Evolutionary conservation across 306 rosid species (phyloP), one percentile per base, ranked within the genome.

Genomic region (Cucumis sativus): DNA sequence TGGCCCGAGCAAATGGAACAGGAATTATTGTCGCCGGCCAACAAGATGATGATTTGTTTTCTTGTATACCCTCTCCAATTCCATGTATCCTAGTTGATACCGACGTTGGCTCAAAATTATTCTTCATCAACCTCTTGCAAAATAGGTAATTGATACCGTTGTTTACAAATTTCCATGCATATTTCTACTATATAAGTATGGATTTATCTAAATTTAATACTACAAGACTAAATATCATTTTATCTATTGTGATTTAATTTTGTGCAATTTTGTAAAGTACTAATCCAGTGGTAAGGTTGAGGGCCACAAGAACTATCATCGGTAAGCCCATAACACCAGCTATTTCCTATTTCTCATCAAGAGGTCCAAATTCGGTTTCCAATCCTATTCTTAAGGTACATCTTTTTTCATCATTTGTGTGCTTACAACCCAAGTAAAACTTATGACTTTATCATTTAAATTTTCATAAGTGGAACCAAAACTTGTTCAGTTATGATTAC

Each of bases 311-410:
- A 55, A 79, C 84, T 39, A 73, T 76, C 5, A 76, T 33, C 28
- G 86, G 92, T 5, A 85, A 75, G 79, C 92, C 87, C 20, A 79
- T 83, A 43, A 70, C 86, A 23, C 60, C 86, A 52, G 49, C 74
- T 4, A 79, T 88, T 10, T 86, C 92, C 28, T 8, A 25, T 35
- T 88, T 88, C 77, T 86, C 90, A 33, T 81, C 88, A 3, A 77
- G 90, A 80, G 92, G 88, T 23, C 90, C 92, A n/a, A 86, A 80
- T 74, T 82, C 90, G 47, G 76, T 82, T 12, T 72, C 88, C 37
- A 85, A 87, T 1, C 84, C 82, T 18, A 86, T 83, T 68, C 76
- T 85, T 17, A 85, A 77, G 88, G 82, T 49, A 49, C 8, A 39
- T 39, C 41, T 39, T 39, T 39, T 39, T 6, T 39, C 8, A 7